Conservation (phyloP, 2,329 filamentous ascomycete species). For the Thelonectria rubi region DNA sequence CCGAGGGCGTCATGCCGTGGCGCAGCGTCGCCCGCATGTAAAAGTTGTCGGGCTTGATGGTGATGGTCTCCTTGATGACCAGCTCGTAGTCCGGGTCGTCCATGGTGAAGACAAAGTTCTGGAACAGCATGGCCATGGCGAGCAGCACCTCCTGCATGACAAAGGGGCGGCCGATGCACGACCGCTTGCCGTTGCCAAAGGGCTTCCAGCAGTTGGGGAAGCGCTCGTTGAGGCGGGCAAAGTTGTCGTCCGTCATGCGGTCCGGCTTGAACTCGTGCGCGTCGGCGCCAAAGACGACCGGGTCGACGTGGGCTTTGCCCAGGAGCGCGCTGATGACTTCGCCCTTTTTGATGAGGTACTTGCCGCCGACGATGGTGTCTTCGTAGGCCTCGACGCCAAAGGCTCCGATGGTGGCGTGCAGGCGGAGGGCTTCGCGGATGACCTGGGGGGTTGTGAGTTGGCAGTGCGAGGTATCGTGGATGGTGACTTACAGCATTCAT, state of each 20-base stretch:
- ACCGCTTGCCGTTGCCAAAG: conserved; percentile 76
- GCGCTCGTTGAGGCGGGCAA: conserved; percentile 67
- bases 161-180: conserved; percentile 77
- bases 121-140: conserved; percentile 69
- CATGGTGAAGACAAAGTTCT: conserved; percentile 74
- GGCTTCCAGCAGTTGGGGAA: conserved; percentile 74
- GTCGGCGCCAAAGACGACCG: conserved; percentile 70
- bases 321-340: conserved; percentile 62
- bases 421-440: conserved; percentile 71
- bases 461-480: no score
- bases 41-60: conserved; percentile 71
- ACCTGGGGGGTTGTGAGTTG: conserved; percentile 32
- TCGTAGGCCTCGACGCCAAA: conserved; percentile 64
- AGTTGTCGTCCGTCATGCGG: conserved; percentile 75
- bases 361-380: conserved; percentile 65
- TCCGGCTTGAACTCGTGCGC: conserved; percentile 74
- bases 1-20: conserved; percentile 55
- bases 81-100: conserved; percentile 67
- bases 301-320: conserved; percentile 67
- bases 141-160: conserved; percentile 78
- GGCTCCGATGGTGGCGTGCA: conserved; percentile 67
- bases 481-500: conserved; percentile 58
- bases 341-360: conserved; percentile 65
- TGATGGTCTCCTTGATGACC: conserved; percentile 64
- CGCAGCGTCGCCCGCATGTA: conserved; percentile 67